Evolutionary conservation across 1,139 yeast species (phyloP), one percentile per base, ranked within the genome.

Genomic region (Oligophagozyma castellii): DNA sequence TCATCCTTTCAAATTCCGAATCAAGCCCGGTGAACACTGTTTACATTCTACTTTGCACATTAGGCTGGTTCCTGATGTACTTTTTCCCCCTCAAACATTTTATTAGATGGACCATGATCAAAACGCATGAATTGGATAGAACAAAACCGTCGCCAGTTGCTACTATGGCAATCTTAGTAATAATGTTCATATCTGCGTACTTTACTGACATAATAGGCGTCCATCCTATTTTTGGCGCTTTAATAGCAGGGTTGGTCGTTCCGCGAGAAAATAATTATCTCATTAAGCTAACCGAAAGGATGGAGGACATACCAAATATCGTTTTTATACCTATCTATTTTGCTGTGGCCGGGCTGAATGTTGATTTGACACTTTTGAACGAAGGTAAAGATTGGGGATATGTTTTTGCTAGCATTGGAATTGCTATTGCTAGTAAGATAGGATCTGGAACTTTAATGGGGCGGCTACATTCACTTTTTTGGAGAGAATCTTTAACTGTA

Each of bases 141-240:
- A 61, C 69, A 5, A 76, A 77, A 4, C 83, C 89, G 3, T 72
- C 80, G 1, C 76, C 77, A 34, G 42, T 67, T 23, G 70, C 73
- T 31, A 72, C 76, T 42, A 56, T 73, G 46, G 46, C 69, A 22
- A 69, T 77, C 22, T 45, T 78, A 28, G 44, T 69, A 11, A 43
- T 68, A 37, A 73, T 72, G 36, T 69, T 78, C 37, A 54, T 67
- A 3, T 75, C 86, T 3, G 70, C 92, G 1, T 79, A 78, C 53
- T 76, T 68, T 51, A 79, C 92, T 2, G 84, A 77, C 49, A 73
- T 77, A 33, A 74, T 78, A 37, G 92, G 92, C 3, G 86, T 77
- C 7, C 84, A 75, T 48, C 73, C 83, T 0, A 78, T 79, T 44
- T 79, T 79, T 50, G 93, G 92, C 23, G 86, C 89, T 0, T 78